Conservation (phyloP, 495 filamentous ascomycete genomes). For the Penicillium waksmanii region DNA sequence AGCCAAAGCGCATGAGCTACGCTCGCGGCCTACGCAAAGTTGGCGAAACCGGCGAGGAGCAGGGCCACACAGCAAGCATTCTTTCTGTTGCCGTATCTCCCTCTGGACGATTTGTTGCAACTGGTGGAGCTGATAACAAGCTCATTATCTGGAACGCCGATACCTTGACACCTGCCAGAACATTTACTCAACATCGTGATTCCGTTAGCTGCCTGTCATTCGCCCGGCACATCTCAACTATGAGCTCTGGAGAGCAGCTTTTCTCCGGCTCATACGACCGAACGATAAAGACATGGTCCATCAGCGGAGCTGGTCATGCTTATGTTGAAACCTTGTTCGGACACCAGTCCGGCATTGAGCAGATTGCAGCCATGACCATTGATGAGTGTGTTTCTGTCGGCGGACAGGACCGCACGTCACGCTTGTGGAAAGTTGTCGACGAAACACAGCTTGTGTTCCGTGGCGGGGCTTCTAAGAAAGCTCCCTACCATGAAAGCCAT, state of each 20-base stretch:
- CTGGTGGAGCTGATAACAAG: slow-evolving; percentile 79
- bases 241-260: slow-evolving; percentile 72
- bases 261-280: slow-evolving; percentile 88
- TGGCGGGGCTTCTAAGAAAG: slow-evolving; percentile 65
- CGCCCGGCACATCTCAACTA: slow-evolving; percentile 69
- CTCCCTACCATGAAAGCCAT: slow-evolving; percentile 72
- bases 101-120: slow-evolving; percentile 87
- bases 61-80: slow-evolving; percentile 78
- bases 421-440: slow-evolving; percentile 95
- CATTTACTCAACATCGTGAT: slow-evolving; percentile 92
- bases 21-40: slow-evolving; percentile 66
- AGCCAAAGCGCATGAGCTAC: slow-evolving; percentile 71
- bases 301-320: slow-evolving; percentile 60
- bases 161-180: slow-evolving; percentile 73
- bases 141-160: slow-evolving; percentile 86
- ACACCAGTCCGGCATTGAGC: slow-evolving; percentile 87
- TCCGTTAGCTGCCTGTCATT: slow-evolving; percentile 84
- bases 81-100: slow-evolving; percentile 82
- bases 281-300: slow-evolving; percentile 85
- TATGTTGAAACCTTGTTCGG: slow-evolving; percentile 97
- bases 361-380: slow-evolving; percentile 77
- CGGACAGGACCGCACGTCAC: slow-evolving; percentile 86
- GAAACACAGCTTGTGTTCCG: slow-evolving; percentile 95
- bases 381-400: slow-evolving; percentile 92
- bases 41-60: slow-evolving; percentile 61